Percentiles rank a stretch among this genome's conserved stretches.
These are phyloP conservation scores for Triadica sebifera DNA, from an alignment of 345 rosid species.

Conservation along the genomic window DNA sequence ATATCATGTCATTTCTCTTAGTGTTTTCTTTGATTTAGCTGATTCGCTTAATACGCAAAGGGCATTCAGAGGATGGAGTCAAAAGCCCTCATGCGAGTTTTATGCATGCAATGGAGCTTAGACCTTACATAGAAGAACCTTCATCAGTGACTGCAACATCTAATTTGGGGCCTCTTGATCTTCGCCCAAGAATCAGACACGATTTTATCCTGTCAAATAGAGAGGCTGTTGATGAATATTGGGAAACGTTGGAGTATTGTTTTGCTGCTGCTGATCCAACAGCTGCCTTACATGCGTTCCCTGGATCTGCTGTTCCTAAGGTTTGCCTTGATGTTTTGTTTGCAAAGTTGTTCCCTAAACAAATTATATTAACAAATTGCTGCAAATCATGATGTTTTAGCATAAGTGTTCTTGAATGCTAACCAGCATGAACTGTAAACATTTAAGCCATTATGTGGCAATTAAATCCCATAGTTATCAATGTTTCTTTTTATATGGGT, in stretches of 20 bases:
- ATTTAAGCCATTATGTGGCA: background rate
- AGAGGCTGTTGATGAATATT: conserved; percentile 87
- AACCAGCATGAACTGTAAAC: background rate
- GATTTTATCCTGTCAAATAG: conserved; percentile 71
- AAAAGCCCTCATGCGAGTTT: conserved; percentile 53
- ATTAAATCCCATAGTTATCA: background rate
- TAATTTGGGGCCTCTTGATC: conserved; percentile 57
- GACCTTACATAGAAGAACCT: conserved; percentile 91
- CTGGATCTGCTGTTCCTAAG: conserved; percentile 90
- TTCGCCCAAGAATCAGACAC: conserved; percentile 89
- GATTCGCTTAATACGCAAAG: conserved; percentile 64
- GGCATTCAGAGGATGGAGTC: conserved; percentile 43
- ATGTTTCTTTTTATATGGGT: background rate
- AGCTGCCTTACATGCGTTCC: conserved; percentile 85
- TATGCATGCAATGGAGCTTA: conserved; percentile 80
- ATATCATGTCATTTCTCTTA: conserved; percentile 20
- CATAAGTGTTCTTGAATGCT: background rate
- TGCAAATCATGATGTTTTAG: conserved; percentile 2
- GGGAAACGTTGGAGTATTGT: conserved; percentile 93
- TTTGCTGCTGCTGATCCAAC: conserved; percentile 84
- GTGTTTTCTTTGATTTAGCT: conserved; percentile 47
- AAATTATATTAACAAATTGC: background rate
- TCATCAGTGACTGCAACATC: conserved; percentile 47
- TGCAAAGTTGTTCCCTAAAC: background rate
- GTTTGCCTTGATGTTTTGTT: conserved; percentile 39